Evolutionary conservation across 495 filamentous ascomycete genomes (phyloP).

Genomic region (Letharia lupina): DNA sequence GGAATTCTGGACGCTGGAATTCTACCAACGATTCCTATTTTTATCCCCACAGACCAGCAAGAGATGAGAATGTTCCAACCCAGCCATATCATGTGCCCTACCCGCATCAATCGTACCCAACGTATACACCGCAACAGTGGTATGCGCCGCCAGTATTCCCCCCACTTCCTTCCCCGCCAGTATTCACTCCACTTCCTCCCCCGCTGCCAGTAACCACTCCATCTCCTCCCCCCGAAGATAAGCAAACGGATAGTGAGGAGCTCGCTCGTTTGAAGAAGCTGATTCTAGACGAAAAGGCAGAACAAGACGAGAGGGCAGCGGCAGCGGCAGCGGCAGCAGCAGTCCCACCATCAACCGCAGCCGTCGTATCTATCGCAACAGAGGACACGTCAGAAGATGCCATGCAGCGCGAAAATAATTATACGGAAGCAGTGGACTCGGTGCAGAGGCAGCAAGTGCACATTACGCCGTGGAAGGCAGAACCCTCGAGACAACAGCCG

Average conservation of each 20-base stretch:
- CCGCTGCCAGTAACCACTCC: neutral
- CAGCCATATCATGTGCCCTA: neutral
- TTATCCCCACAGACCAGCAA: neutral
- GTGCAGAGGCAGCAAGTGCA: neutral
- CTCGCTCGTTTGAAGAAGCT: slow-evolving; percentile 1
- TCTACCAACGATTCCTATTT: neutral
- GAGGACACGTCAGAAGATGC: neutral
- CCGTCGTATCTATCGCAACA: too few relatives aligned
- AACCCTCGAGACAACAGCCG: neutral
- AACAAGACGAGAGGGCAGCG: neutral
- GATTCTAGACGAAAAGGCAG: slow-evolving; percentile 3
- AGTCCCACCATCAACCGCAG: neutral
- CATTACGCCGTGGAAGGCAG: neutral
- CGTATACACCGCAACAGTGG: neutral
- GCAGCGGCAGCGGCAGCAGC: neutral
- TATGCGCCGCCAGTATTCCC: neutral
- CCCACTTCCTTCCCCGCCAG: neutral
- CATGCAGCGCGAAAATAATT: neutral
- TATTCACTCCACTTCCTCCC: neutral
- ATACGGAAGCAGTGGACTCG: neutral
- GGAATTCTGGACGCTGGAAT: neutral
- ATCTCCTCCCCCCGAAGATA: neutral
- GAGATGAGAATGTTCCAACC: neutral
- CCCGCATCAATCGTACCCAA: neutral
- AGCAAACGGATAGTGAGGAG: neutral